Conservation (phyloP, 140 eudicot genomes). For the Erigeron philadelphicus region DNA sequence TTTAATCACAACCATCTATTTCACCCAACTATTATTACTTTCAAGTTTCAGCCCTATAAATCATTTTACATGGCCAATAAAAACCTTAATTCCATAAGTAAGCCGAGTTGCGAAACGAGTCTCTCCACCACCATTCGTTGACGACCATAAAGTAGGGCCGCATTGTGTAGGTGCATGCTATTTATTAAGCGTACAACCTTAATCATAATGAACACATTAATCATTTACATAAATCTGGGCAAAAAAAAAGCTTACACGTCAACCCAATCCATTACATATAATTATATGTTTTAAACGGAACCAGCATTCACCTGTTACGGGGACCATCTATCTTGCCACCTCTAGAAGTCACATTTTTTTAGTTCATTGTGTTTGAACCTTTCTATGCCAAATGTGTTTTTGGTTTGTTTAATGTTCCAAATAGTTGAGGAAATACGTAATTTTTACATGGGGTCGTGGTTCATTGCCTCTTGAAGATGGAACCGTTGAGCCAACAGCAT, state of each 20-base stretch:
- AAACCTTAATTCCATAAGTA: too few relatives aligned
- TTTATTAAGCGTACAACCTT: background rate
- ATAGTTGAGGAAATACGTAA: constrained; percentile 73
- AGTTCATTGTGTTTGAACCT: background rate
- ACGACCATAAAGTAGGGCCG: too few relatives aligned
- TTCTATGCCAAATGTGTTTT: constrained; percentile 8
- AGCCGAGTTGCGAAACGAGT: too few relatives aligned
- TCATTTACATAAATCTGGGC: background rate
- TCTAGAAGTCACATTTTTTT: background rate
- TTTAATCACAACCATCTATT: too few relatives aligned
- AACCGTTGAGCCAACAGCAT: constrained; percentile 26
- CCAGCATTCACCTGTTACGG: background rate
- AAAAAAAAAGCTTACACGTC: background rate
- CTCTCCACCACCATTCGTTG: too few relatives aligned
- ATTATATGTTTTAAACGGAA: too few relatives aligned
- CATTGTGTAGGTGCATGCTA: too few relatives aligned
- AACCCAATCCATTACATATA: background rate
- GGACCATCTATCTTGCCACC: constrained; percentile 12
- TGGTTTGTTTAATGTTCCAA: constrained; percentile 18
- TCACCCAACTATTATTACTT: too few relatives aligned
- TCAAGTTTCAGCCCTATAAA: too few relatives aligned
- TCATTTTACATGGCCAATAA: too few relatives aligned
- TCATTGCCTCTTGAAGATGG: constrained; percentile 39
- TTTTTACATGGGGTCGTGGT: constrained; percentile 62
- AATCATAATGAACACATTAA: background rate